Evolutionary conservation across 352 stramenopile genomes (phyloP), one percentile per base, ranked within the genome.

Genomic region (Globisporangium rhizosaccharum): DNA sequence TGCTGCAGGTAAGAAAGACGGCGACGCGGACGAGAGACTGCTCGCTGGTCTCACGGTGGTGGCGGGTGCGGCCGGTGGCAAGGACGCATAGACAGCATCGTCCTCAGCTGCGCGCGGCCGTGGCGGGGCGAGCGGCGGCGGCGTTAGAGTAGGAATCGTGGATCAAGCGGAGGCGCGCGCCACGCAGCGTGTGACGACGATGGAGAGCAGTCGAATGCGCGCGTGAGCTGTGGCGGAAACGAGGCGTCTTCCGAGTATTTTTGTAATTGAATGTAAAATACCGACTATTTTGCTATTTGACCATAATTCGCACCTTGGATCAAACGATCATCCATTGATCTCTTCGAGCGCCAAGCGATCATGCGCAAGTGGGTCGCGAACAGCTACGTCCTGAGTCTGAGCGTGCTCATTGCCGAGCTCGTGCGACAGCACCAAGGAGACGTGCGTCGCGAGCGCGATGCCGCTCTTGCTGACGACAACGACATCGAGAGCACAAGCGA

Each of bases 351-450:
- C 33, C 33, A 26, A 1, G 48, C 26, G 15, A 63, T 33, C 30
- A 57, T 47, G 50, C 57, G 33, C 20, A 7, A 42, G 12, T 56
- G 56, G 56, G 51, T 63, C 58, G 72, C 60, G 26, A 81, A 77
- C 47, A 73, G 67, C 52, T 85, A 85, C 61, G 62, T 76, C 26
- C 66, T 85, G 54, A 79, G 68, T 30, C 62, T 85, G 53, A 74
- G 71, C 52, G 45, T 85, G 33, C 62, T 85, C 17, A 61, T 72
- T 6, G 71, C 71, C 14, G 75, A 85, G 63, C 76, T 76, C 51
- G 73, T 85, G 44, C 73, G 69, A 1, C 75, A 79, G 42, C 63
- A 72, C 42, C 68, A 77, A 39, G 68, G 75, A 18, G 69, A 74
- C 44, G 70, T 55, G 23, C 56, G 57, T n/a, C 61, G 42, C 23